These are phyloP conservation scores for Saxophila tyrrhenica DNA, from an alignment of 495 filamentous ascomycete species.

Conservation along the genomic window DNA sequence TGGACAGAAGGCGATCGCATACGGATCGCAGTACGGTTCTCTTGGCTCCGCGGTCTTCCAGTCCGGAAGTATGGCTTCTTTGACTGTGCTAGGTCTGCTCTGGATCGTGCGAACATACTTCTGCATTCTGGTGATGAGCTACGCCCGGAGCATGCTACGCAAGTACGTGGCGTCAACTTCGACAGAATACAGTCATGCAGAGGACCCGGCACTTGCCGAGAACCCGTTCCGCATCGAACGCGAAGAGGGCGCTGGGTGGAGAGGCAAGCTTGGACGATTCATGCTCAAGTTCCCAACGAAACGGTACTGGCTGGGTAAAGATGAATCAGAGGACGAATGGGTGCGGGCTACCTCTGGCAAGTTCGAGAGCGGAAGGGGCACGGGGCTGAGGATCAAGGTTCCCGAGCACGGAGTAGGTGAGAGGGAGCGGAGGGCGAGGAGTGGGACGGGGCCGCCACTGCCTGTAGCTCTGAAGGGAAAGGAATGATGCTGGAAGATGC, in stretches of 20 bases:
- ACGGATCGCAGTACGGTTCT: constrained; percentile 28
- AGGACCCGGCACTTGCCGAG: constrained; percentile 41
- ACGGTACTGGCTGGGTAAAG: constrained; percentile 62
- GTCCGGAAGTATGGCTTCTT: constrained; percentile 61
- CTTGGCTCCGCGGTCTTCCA: constrained; percentile 45
- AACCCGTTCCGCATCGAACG: constrained; percentile 60
- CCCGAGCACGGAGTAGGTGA: constrained; percentile 43
- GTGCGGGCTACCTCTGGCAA: constrained; percentile 44
- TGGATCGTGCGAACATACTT: constrained; percentile 69
- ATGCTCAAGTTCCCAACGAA: constrained; percentile 56
- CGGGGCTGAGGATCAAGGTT: constrained; percentile 12
- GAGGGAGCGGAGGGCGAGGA: constrained; percentile 54
- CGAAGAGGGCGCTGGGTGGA: constrained; percentile 63
- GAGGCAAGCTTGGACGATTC: constrained; percentile 56
- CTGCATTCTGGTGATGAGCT: constrained; percentile 65
- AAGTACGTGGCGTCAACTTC: constrained; percentile 31
- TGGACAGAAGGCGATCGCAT: constrained; percentile 42
- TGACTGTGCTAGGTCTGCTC: constrained; percentile 58
- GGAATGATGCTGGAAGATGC: background rate
- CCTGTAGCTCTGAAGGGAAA: constrained; percentile 4
- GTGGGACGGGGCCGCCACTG: constrained; percentile 52
- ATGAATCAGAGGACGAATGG: constrained; percentile 43
- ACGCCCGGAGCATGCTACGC: constrained; percentile 60
- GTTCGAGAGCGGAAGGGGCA: constrained; percentile 32
- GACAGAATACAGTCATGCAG: constrained; percentile 26